Base-by-base conservation (phyloP, 2,329 filamentous ascomycete species). In the Trichoderma polysporum region DNA sequence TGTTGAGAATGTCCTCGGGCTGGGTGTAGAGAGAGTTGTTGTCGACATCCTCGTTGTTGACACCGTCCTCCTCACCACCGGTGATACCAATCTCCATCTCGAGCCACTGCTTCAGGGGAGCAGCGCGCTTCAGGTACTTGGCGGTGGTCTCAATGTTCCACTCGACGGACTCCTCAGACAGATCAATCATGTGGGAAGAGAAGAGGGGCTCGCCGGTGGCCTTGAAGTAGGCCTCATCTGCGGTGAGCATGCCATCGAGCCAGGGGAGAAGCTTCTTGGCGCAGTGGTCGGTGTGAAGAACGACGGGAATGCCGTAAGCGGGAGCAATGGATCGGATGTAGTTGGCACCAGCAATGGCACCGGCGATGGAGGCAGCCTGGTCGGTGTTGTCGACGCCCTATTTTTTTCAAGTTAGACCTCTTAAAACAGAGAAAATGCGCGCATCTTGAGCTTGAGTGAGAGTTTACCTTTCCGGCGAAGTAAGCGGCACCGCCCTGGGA, bases 211-310 rank as follows among this genome's bases (percentile, higher is more conserved):
- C 91, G 83, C 91, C 91, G 79, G 94, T 88, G 79, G 88, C 80
- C 90, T 97, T 96, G 91, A 97, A 97, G 86, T 94, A 94, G 69
- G 84, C 86, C 88, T 98, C 95, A 77, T 98, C 95, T 74, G 90
- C 94, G 71, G 95, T 93, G 74, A 98, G 83, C 90, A 97, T 94
- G 79, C 94, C 94, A 78, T 97, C 94, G 79, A 98, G 85, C 94
- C 94, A 98, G 70, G 95, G 95, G 67, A 98, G 90, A 68, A 98
- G 92, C 90, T 98, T 98, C 91, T 98, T 98, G 79, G 95, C 94
- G 83, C 94, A 97, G 86, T 98, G 95, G 81, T 99, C 95, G 79
- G 94, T 96, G 88, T 97, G 94, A 68, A 98, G 89, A 75, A 98
- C 85, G 74, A 97, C 93, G 76, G 94, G 94, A 72, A 98, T 84